These are phyloP conservation scores for Botrytis galanthina DNA, from an alignment of 2,329 filamentous ascomycete genomes.

Conservation along the genomic window DNA sequence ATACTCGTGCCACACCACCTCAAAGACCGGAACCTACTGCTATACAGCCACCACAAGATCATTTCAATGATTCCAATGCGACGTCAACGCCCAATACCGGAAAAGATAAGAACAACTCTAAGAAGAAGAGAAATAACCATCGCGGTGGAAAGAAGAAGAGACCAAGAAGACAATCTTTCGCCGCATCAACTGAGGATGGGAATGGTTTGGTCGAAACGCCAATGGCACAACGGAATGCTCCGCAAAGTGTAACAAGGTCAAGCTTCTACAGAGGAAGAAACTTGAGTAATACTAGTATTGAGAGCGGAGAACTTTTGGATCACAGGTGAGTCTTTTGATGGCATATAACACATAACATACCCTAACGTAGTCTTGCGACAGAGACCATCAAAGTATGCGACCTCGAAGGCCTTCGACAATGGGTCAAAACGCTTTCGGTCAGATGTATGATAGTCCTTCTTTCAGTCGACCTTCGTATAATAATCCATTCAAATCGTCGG, in stretches of 20 bases:
- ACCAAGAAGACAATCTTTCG: conserved; percentile 76
- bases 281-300: conserved; percentile 79
- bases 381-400: conserved; percentile 52
- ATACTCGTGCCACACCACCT: conserved; percentile 19
- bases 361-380: conserved; percentile 26
- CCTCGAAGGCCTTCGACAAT: conserved; percentile 58
- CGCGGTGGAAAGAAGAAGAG: conserved; percentile 76
- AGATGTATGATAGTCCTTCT: conserved; percentile 40
- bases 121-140: conserved; percentile 71
- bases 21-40: conserved; percentile 32
- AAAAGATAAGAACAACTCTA: conserved; percentile 21
- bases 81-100: conserved; percentile 27
- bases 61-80: conserved; percentile 23
- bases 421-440: conserved; percentile 37
- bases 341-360: conserved; percentile 15
- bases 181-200: conserved; percentile 55
- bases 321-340: conserved; percentile 60
- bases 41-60: conserved; percentile 26
- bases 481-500: conserved; percentile 36
- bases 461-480: conserved; percentile 37
- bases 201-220: conserved; percentile 39
- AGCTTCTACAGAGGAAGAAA: conserved; percentile 57
- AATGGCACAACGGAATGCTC: conserved; percentile 38
- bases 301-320: conserved; percentile 84
- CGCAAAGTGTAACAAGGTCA: conserved; percentile 32